These are phyloP conservation scores for sunflower (Helianthus annuus) DNA, from an alignment of 129 eudicot species.

Conservation along the genomic window DNA sequence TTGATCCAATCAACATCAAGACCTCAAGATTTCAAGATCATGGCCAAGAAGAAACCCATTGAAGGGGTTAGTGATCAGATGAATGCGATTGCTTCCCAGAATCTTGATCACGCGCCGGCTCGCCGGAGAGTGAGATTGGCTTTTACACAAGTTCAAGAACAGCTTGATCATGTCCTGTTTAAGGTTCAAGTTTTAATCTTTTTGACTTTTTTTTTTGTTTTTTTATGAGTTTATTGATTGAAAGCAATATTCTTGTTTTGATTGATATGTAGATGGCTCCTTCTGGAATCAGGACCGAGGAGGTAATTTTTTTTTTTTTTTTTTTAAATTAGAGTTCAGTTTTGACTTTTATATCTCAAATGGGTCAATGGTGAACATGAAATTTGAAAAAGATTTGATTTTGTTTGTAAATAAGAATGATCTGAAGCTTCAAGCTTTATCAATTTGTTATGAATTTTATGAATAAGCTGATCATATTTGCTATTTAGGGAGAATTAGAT, in stretches of 20 bases:
- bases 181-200: slow-evolving; percentile 44
- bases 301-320: slow-evolving; percentile 40
- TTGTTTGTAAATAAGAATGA: slow-evolving; percentile 3
- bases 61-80: slow-evolving; percentile 78
- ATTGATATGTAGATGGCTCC: slow-evolving; percentile 57
- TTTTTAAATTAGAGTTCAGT: neutral
- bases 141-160: slow-evolving; percentile 66
- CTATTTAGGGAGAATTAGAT: slow-evolving; percentile 3
- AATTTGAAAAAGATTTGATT: neutral
- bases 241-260: neutral
- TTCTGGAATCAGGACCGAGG: slow-evolving; percentile 79
- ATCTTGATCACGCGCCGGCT: slow-evolving; percentile 70
- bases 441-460: slow-evolving; percentile 3
- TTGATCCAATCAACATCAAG: slow-evolving; percentile 17
- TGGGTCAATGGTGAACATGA: slow-evolving; percentile 9
- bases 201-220: neutral
- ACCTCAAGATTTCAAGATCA: slow-evolving; percentile 23
- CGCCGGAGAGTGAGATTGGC: slow-evolving; percentile 80
- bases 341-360: slow-evolving; percentile 27
- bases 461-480: neutral
- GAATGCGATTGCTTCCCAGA: slow-evolving; percentile 66
- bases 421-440: neutral
- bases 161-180: slow-evolving; percentile 82
- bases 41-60: slow-evolving; percentile 60
- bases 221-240: neutral